phyloP scores from a whole-genome alignment of 2,329 filamentous ascomycete species.

The Aspergillus japonicus region DNA sequence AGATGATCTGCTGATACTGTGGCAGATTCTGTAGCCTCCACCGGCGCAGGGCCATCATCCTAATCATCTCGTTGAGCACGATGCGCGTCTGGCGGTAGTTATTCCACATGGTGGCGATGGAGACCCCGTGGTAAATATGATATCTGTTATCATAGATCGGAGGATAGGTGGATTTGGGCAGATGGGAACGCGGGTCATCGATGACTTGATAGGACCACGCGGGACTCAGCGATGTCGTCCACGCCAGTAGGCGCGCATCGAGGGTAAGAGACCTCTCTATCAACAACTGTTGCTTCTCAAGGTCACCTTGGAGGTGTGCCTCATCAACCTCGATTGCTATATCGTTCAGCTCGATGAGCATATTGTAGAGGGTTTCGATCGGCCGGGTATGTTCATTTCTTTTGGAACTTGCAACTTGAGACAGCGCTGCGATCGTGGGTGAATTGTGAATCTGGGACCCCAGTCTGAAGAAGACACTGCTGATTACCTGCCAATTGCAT shows the following conservation, averaged over 20 bases:
- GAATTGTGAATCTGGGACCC: neutral
- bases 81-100: constrained; percentile 4
- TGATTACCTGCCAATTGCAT: neutral
- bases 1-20: neutral
- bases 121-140: neutral
- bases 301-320: neutral
- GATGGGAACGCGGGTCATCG: neutral
- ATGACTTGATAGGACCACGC: neutral
- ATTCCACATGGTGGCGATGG: neutral
- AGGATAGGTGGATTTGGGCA: neutral
- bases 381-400: neutral
- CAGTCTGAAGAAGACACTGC: constrained; percentile 5
- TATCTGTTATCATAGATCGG: neutral
- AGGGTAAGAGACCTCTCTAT: neutral
- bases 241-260: neutral
- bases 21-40: neutral
- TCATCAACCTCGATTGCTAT: neutral
- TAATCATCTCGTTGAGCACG: constrained; percentile 5
- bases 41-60: neutral
- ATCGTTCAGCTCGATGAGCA: constrained; percentile 3
- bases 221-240: neutral
- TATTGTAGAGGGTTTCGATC: constrained; percentile 1
- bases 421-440: constrained; percentile 1
- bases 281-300: neutral
- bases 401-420: neutral